A percentile compares a stretch with the other conserved stretches of the same genome.
Evolutionary conservation across 2,329 filamentous ascomycete species (phyloP).

Genomic region (Bipolaris cookei): DNA sequence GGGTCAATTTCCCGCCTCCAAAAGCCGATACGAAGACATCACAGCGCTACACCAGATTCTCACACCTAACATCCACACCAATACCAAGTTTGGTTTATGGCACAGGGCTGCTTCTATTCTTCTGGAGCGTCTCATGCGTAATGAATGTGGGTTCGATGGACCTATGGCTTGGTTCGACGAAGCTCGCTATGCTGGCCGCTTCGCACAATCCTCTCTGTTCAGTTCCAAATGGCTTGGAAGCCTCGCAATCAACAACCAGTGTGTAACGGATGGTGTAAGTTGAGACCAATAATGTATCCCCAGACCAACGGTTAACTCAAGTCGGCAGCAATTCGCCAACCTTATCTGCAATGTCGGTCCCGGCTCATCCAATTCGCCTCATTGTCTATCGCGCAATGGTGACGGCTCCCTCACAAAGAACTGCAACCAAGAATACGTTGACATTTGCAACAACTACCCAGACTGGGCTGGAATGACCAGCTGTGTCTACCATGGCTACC

Average conservation of each 20-base stretch:
- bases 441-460: constrained; percentile 34
- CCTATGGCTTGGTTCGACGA: constrained; percentile 50
- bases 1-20: constrained; percentile 34
- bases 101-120: constrained; percentile 50
- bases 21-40: constrained; percentile 44
- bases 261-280: constrained; percentile 45
- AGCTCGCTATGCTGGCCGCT: constrained; percentile 41
- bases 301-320: constrained; percentile 8
- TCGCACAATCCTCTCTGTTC: constrained; percentile 41
- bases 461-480: constrained; percentile 39
- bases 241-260: constrained; percentile 33
- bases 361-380: constrained; percentile 31
- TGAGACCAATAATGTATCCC: background rate
- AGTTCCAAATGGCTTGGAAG: constrained; percentile 36
- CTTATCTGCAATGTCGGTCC: constrained; percentile 42
- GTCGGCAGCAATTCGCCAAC: constrained; percentile 40
- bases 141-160: constrained; percentile 53
- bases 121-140: constrained; percentile 53
- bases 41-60: constrained; percentile 44
- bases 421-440: constrained; percentile 36
- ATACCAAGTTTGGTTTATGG: constrained; percentile 52
- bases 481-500: constrained; percentile 40
- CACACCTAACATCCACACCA: constrained; percentile 44
- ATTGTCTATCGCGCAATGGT: constrained; percentile 43
- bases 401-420: constrained; percentile 35